Conservation (phyloP, 305 asterid species). For the Rubia peregrina region DNA sequence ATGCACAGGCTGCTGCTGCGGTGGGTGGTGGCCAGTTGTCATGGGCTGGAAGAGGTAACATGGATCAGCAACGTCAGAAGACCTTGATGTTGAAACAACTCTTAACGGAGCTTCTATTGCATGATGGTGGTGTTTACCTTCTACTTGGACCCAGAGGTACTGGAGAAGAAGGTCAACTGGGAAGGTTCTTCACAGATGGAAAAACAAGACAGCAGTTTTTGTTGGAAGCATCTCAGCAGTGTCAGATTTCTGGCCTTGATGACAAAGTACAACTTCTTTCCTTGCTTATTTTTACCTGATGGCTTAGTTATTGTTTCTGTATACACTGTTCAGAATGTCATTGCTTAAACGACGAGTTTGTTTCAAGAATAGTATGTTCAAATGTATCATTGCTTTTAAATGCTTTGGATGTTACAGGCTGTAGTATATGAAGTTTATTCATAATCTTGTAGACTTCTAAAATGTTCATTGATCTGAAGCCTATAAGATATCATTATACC, state of each 20-base stretch:
- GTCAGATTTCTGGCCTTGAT: slow-evolving; percentile 74
- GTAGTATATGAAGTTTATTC: background rate
- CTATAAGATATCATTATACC: background rate
- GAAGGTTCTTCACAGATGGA: slow-evolving; percentile 70
- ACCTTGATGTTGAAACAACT: slow-evolving; percentile 77
- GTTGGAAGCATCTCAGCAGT: slow-evolving; percentile 79
- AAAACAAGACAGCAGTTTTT: slow-evolving; percentile 65
- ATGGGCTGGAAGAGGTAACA: slow-evolving; percentile 75
- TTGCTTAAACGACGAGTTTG: background rate
- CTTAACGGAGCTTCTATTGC: slow-evolving; percentile 66
- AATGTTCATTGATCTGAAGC: background rate
- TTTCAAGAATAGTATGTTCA: background rate
- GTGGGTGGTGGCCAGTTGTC: slow-evolving; percentile 92
- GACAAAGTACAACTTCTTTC: slow-evolving; percentile 56
- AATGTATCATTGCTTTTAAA: background rate
- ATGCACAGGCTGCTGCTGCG: slow-evolving; percentile 93
- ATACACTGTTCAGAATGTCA: background rate
- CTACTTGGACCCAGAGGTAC: slow-evolving; percentile 83
- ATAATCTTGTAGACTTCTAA: background rate
- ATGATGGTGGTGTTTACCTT: slow-evolving; percentile 70
- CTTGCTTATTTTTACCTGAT: slow-evolving; percentile 4
- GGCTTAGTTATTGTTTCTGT: background rate
- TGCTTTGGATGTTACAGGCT: background rate
- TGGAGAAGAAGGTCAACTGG: slow-evolving; percentile 90
- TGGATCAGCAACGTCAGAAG: slow-evolving; percentile 85